Conservation (phyloP, 495 filamentous ascomycete species). For the Penicillium angulare region DNA sequence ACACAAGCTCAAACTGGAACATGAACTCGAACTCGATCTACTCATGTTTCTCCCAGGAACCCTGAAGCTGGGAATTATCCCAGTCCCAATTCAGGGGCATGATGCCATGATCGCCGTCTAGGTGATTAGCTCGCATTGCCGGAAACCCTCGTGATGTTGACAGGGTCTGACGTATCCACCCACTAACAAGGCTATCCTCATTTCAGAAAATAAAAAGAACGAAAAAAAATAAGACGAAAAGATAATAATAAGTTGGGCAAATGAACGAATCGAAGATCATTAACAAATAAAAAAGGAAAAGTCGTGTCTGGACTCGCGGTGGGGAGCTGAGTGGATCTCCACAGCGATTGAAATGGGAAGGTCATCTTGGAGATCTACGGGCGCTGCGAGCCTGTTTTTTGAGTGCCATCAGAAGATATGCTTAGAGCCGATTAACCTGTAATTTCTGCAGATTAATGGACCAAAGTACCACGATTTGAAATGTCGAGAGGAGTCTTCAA, state of each 20-base stretch:
- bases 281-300: not conserved
- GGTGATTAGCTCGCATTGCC: not conserved
- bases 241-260: not conserved
- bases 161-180: constrained; percentile 16
- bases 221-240: not conserved
- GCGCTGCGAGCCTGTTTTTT: not conserved
- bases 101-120: constrained; percentile 10
- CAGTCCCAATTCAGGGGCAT: not conserved
- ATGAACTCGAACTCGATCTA: not conserved
- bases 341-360: not conserved
- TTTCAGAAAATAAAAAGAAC: not conserved
- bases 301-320: not conserved
- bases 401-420: not conserved
- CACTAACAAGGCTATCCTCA: not conserved
- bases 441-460: not conserved
- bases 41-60: not conserved
- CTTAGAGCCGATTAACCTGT: no score
- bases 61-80: not conserved
- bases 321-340: not conserved
- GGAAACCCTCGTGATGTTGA: constrained; percentile 1
- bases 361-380: not conserved
- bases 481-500: not conserved
- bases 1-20: not conserved
- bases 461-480: not conserved
- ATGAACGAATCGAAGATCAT: not conserved